phyloP scores from a whole-genome alignment of 495 filamentous ascomycete genomes.

The Astrothelium macrocarpum region DNA sequence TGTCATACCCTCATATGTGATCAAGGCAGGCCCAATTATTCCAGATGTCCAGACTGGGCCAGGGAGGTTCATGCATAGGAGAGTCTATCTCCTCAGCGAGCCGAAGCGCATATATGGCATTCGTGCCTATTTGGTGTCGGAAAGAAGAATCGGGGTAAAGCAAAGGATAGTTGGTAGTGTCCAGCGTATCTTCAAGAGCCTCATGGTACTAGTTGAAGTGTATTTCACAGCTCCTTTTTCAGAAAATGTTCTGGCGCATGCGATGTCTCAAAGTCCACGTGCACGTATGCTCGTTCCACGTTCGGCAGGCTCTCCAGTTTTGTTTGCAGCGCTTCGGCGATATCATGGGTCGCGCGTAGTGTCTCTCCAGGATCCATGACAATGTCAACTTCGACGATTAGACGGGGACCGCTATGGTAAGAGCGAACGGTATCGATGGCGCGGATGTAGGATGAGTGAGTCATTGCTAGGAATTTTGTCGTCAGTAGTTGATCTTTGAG shows the following conservation, averaged over 20 bases:
- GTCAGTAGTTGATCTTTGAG: neutral
- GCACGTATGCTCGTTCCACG: slow-evolving; percentile 90
- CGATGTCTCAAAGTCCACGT: slow-evolving; percentile 96
- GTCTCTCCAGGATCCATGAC: slow-evolving; percentile 30
- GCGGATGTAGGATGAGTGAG: slow-evolving; percentile 68
- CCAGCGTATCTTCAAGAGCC: too few species aligned
- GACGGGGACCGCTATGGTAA: slow-evolving; percentile 80
- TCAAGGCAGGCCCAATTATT: too few species aligned
- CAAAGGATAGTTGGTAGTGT: too few species aligned
- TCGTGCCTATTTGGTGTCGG: too few species aligned
- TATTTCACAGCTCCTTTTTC: slow-evolving; percentile 37
- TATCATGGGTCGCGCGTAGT: slow-evolving; percentile 77
- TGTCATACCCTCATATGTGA: too few species aligned
- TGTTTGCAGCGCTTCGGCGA: slow-evolving; percentile 87
- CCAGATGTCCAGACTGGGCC: too few species aligned
- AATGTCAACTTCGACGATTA: slow-evolving; percentile 50
- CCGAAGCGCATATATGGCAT: too few species aligned
- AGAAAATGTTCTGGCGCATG: slow-evolving; percentile 64
- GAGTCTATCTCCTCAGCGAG: too few species aligned
- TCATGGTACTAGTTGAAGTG: too few species aligned
- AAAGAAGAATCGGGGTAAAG: too few species aligned
- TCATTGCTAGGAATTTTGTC: slow-evolving; percentile 48
- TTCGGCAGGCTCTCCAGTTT: slow-evolving; percentile 89
- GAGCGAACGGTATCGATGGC: slow-evolving; percentile 91
- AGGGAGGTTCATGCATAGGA: too few species aligned